A percentile compares a stretch with the other conserved stretches of the same genome.
These are phyloP conservation scores for Corymbia calophylla DNA, from an alignment of 441 rosid species.

Conservation along the genomic window DNA sequence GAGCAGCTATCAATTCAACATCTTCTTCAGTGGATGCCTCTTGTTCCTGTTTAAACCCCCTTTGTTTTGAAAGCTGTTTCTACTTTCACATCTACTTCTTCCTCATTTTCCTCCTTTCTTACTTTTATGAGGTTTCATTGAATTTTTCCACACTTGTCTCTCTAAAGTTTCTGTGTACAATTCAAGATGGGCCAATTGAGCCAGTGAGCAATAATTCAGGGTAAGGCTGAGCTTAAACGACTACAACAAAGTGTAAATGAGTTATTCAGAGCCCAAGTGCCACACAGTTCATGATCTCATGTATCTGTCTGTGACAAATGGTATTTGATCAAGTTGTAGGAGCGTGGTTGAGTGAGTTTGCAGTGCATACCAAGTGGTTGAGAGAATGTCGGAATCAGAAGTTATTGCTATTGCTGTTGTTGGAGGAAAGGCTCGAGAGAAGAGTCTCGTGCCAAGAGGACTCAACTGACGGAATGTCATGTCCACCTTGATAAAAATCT, in stretches of 20 bases:
- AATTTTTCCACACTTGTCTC: not conserved
- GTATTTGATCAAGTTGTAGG: not conserved
- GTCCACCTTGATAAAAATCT: not conserved
- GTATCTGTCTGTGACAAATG: not conserved
- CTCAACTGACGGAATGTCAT: not conserved
- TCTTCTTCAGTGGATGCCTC: no score
- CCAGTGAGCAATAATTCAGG: not conserved
- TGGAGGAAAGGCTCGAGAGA: not conserved
- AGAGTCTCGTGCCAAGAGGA: not conserved
- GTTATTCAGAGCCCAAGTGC: not conserved
- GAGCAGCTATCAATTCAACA: not conserved
- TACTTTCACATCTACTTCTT: no score
- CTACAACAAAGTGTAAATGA: not conserved
- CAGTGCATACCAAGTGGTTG: not conserved
- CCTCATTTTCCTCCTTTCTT: no score
- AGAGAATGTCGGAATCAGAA: not conserved
- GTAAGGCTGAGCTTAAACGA: not conserved
- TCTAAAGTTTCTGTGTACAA: not conserved
- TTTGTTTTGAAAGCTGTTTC: no score
- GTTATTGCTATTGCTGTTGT: not conserved
- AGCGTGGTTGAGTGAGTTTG: not conserved
- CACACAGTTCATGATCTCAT: not conserved
- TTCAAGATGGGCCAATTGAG: not conserved
- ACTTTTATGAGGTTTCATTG: no score
- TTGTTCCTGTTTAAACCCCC: no score